Base-by-base conservation (phyloP, 2,329 filamentous ascomycete species). In the Leptographium galeiforme region DNA sequence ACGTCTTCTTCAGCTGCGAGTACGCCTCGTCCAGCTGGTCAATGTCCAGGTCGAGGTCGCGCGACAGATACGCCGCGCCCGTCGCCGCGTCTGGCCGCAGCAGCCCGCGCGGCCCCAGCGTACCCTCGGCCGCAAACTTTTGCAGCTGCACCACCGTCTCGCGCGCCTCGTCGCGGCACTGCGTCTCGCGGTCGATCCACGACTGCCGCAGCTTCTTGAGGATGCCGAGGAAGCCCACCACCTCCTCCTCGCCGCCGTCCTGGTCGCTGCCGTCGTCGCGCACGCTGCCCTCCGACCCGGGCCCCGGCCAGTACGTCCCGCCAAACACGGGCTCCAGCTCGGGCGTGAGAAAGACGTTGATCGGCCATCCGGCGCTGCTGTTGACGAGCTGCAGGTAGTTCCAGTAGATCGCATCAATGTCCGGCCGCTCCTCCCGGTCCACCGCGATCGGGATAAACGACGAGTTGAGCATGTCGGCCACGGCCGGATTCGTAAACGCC, bases 391-490 rank as follows among this genome's bases (percentile, higher is more conserved):
- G 89, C 43, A 95, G 85, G 67, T 95, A 98, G 71, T 95, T 95
- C 89, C 96, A 96, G 67, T 97, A 97, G 59, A 97, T 90, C 57
- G 87, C 83, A 64, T 98, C 93, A 58, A 97, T 82, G 64, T 97
- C 90, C 10, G 91, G 91, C 32, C 91, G 82, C 68, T 95, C 89
- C 68, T 98, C 93, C 56, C 90, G 82, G 68, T 98, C 93, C 63
- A 97, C 80, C 61, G 96, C 86, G 66, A 97, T 82, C 5, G 93
- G 91, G 46, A 98, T 81, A 67, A 97, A 98, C 54, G 81, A 79
- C 56, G 84, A 75, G 71, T 97, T 98, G 39, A 98, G 76, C 54
- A 95, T 75, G 30, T 79, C 71, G 16, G 93, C 89, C 56, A 95
- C 84, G 57, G 89, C 82, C 2, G 79, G 73, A 60, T 95, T 87